Conservation (phyloP, 2,329 filamentous ascomycete species). For the Sphaceloma murrayae region DNA sequence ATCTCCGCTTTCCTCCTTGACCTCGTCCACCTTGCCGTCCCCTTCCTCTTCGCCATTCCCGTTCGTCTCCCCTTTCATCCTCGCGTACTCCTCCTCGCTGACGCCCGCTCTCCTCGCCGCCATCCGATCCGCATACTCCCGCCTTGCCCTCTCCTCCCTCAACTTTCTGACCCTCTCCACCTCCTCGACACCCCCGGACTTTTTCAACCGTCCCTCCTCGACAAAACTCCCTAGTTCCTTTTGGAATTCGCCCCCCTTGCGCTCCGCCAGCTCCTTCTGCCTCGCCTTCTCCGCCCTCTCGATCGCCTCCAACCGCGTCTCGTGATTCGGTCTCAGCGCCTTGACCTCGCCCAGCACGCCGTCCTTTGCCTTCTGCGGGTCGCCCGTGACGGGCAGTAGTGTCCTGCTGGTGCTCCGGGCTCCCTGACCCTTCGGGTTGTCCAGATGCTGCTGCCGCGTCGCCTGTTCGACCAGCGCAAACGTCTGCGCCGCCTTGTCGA, state of each 20-base stretch:
- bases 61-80: constrained; percentile 17
- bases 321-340: constrained; percentile 88
- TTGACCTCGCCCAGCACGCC: constrained; percentile 86
- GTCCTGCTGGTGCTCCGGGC: constrained; percentile 16
- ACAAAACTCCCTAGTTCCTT: constrained; percentile 81
- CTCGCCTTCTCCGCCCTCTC: constrained; percentile 90
- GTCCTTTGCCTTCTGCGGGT: constrained; percentile 79
- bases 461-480: constrained; percentile 94
- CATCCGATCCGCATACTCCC: constrained; percentile 56
- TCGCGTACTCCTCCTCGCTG: constrained; percentile 27
- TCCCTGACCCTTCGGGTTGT: constrained; percentile 41
- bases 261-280: constrained; percentile 74
- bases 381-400: constrained; percentile 30
- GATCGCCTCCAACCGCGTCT: constrained; percentile 85
- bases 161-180: constrained; percentile 72
- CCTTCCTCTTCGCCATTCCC: constrained; percentile 26
- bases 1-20: background rate
- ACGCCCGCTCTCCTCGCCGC: constrained; percentile 39
- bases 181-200: constrained; percentile 90
- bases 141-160: constrained; percentile 78
- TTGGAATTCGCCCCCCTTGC: constrained; percentile 66
- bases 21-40: constrained; percentile 20
- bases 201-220: constrained; percentile 83
- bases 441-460: constrained; percentile 88
- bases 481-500: constrained; percentile 88